Evolutionary conservation across 257 asterid genomes (phyloP).

Genomic region (Voacanga thouarsii): DNA sequence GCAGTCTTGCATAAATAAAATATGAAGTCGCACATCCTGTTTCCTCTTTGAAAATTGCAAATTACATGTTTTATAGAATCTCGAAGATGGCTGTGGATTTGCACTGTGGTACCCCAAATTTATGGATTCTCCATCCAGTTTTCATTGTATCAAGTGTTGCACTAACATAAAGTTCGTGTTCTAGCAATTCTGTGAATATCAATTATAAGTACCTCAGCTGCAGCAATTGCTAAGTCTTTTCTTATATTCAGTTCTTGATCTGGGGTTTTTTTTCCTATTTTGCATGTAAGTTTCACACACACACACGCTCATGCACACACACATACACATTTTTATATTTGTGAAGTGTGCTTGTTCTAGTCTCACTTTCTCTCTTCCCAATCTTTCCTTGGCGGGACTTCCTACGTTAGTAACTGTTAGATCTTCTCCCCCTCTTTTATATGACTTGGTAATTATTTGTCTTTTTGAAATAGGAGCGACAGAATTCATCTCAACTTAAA

Average conservation of each 20-base stretch:
- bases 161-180: too few relatives aligned
- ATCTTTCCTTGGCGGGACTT: not conserved
- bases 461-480: slow-evolving; percentile 59
- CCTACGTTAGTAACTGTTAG: not conserved
- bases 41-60: not conserved
- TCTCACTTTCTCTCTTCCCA: not conserved
- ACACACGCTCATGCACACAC: too few relatives aligned
- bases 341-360: not conserved
- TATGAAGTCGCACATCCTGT: too few relatives aligned
- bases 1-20: not conserved
- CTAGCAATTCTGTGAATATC: not conserved
- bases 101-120: not conserved
- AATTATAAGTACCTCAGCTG: not conserved
- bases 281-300: not conserved
- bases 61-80: not conserved
- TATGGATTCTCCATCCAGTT: not conserved
- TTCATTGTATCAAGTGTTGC: not conserved
- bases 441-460: slow-evolving; percentile 18
- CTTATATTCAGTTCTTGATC: not conserved
- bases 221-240: not conserved
- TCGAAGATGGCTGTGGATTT: not conserved
- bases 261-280: not conserved
- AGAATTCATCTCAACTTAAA: slow-evolving; percentile 47
- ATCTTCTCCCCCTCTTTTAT: not conserved
- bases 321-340: not conserved